Evolutionary conservation across 352 stramenopile genomes (phyloP), one percentile per base, ranked within the genome.

Genomic region (Halophytophthora batemanensis): DNA sequence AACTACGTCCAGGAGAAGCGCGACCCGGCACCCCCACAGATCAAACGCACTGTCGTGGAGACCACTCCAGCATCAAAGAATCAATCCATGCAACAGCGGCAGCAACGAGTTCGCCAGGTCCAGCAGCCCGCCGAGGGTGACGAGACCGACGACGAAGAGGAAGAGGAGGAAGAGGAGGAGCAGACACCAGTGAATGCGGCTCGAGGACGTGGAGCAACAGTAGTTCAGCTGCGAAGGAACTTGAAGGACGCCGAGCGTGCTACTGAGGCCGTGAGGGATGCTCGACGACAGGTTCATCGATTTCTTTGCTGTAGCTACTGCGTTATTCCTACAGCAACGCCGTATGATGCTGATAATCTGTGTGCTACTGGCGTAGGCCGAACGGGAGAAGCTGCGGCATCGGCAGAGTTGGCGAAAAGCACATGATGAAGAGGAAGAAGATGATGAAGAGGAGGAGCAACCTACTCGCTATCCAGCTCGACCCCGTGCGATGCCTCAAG

Each of bases 1-100:
- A 88, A 88, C 56, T 86, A 88, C 52, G 77, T 86, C 12, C 64
- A 77, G 35, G 59, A 69, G 6, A 54, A 65, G 15, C 50, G 55
- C 5, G 57, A 13, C 13, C n/a, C 40, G 6, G 8, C 45, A 3
- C 21, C 38, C 15, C 13, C 37, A 13, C 46, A 45, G 18, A 44
- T 13, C 14, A 40, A 36, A 11, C 53, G 45, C 6, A 43, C 13
- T 21, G 19, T 39, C 15, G 29, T 50, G 33, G 50, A 55, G 43
- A 6, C n/a, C 21, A 39, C 21, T 25, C 48, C 43, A 42, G 53
- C 52, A 7, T 45, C 58, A 15, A 28, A 39, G 15, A 46, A 40
- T 36, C 49, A 36, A 3, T 64, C 35, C 19, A 51, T 52, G 3
- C 38, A 54, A 21, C 55, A 56, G 19, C 61, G 48, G 0, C 54